Base-by-base conservation (phyloP, 352 stramenopile species). In the Phytophthora fragariaefolia region DNA sequence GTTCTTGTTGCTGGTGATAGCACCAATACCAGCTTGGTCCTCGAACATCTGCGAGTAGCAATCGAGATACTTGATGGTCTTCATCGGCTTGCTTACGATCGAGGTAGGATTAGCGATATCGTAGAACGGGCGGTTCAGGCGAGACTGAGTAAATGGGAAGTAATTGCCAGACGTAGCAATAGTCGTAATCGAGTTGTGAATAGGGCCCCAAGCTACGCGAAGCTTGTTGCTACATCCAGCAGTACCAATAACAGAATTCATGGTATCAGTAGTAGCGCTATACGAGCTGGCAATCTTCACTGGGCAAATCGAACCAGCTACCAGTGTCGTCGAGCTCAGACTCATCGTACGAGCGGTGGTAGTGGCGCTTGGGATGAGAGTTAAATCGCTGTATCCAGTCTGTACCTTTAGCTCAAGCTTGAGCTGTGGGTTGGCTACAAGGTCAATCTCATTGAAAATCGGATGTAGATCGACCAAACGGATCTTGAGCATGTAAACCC, bases 11-110 rank as follows among this genome's bases (percentile, higher is more conserved):
- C 60, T 28, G 23, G 57, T 54, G 22, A 49, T 26, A 58, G 72
- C 38, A 49, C 56, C 61, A 6, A 40, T 50, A 53, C 67, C 67
- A 54, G 61, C 67, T 42, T 50, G 38, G 18, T 57, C n/a, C 7
- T 45, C 58, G 22, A 76, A 66, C 24, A 72, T 69, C 32, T 76
- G 61, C 2, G 50, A 48, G 46, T 64, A 76, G 22, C 30, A 64
- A 56, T 72, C 62, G 1, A 72, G 24, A 32, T 69, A 76, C 9
- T 43, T 48, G 51, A 68, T 40, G 13, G 38, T 68, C 24, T 72
- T 76, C 20, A 76, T 47, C 34, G 68, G 68, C 27, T 73, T 77
- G 13, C 17, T 32, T 24, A 76, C 60, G 12, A 76, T 57, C 27
- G 54, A 7, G 20, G 28, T 48, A 28, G 69, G 64, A 63, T 66